Percentiles rank a stretch among this genome's conserved stretches.
These are phyloP conservation scores for Cryptococcus depauperatus DNA, from an alignment of 1,284 basidiomycete species.

Conservation along the genomic window DNA sequence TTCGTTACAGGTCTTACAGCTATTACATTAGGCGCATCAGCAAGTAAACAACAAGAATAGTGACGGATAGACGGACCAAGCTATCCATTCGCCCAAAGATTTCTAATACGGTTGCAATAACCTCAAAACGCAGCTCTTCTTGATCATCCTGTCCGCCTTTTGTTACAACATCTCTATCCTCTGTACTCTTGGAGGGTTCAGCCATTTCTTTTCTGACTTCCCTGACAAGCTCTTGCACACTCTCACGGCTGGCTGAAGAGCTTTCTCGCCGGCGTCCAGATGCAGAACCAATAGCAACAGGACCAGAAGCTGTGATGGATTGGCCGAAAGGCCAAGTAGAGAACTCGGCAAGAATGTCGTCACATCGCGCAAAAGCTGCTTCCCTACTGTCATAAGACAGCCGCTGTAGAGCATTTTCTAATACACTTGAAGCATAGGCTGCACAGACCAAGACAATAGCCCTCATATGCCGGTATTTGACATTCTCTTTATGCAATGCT, in stretches of 20 bases:
- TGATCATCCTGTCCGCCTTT: slow-evolving; percentile 59
- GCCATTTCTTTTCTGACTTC: slow-evolving; percentile 67
- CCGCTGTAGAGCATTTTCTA: slow-evolving; percentile 82
- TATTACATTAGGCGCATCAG: no score
- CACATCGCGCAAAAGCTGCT: slow-evolving; percentile 78
- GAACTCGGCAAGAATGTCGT: slow-evolving; percentile 85
- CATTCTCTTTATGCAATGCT: slow-evolving; percentile 63
- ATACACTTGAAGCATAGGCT: slow-evolving; percentile 83
- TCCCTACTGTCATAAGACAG: slow-evolving; percentile 85
- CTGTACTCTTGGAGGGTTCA: slow-evolving; percentile 43
- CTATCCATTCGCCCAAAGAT: slow-evolving; percentile 83
- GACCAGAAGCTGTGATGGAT: slow-evolving; percentile 30
- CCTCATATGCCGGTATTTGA: slow-evolving; percentile 69
- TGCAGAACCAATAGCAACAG: slow-evolving; percentile 37
- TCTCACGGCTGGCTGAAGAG: slow-evolving; percentile 50
- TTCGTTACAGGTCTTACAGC: no score
- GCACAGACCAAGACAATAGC: slow-evolving; percentile 77
- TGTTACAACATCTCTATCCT: slow-evolving; percentile 51
- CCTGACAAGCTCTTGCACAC: slow-evolving; percentile 67
- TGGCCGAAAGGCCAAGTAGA: slow-evolving; percentile 77
- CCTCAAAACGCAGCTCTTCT: slow-evolving; percentile 76
- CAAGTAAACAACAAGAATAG: no score
- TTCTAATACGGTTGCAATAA: slow-evolving; percentile 81
- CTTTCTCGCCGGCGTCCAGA: slow-evolving; percentile 37
- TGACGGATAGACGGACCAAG: no score